Base-by-base conservation (phyloP, 495 filamentous ascomycete species). In the Ramalina intermedia region DNA sequence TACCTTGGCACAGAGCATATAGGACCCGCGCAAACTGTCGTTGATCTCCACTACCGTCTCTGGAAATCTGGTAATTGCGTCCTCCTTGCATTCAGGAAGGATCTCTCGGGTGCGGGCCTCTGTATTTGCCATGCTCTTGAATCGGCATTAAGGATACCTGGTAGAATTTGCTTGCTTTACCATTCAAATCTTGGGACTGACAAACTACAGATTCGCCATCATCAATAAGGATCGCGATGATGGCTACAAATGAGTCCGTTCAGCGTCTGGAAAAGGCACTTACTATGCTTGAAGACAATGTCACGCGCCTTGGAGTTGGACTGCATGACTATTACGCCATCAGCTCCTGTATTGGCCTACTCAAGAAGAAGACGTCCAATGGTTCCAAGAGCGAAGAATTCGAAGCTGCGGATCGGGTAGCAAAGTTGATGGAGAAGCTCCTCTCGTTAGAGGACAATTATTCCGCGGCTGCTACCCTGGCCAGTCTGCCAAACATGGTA, bases 251-350 rank as follows among this genome's bases (percentile, higher is more conserved):
- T 49, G 23, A 49, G 26, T 33, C 29, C 5, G 29, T 33, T 1
- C 29, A 33, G 12, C 59, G 61, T 29, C 38, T 66, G 18, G 57
- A 66, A 13, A 38, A 54, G 4, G 42, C 52, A 14, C 54, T 66
- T n/a, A 29, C 21, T 0, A 48, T 65, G 37, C 53, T 63, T 1
- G 59, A 63, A 41, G 51, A 63, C 9, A 59, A 57, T 16, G 61
- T 63, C 16, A 55, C 49, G 8, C 55, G 51, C 24, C 43, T 61
- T 14, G 62, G 62, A 37, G 56, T 61, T 11, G 63, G 59, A 20
- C 53, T 58, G 6, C 64, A 58, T 6, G 53, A 59, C 17, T 59
- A 63, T 39, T 66, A 61, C 57, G 64, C 60, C 43, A 58, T 64
- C 23, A 61, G 58, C 4, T 62, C 63, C 6, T 38, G 41, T 9